A percentile compares a stretch with the other conserved stretches of the same genome.
Evolutionary conservation across 1,139 yeast genomes (phyloP).

Genomic region (Kluyveromyces sp.): DNA sequence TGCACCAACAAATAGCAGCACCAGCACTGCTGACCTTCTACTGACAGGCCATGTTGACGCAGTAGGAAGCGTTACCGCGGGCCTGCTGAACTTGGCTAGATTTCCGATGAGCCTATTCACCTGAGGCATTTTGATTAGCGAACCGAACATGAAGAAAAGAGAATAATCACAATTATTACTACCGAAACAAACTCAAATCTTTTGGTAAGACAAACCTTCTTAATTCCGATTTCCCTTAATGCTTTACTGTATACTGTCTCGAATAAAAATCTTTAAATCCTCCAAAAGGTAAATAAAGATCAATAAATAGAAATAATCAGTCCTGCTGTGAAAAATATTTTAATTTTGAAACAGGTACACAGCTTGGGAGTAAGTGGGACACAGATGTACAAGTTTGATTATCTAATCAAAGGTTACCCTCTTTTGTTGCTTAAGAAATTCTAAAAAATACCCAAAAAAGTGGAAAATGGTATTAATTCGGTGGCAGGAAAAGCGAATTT

Average conservation of each 20-base stretch:
- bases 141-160: neutral
- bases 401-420: no score
- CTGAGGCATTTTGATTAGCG: constrained; percentile 10
- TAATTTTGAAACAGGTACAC: constrained; percentile 2
- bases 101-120: constrained; percentile 17
- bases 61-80: constrained; percentile 20
- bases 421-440: neutral
- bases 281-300: neutral
- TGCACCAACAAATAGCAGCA: constrained; percentile 61
- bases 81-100: constrained; percentile 16
- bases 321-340: constrained; percentile 1
- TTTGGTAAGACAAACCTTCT: no score
- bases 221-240: neutral
- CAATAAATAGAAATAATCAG: neutral
- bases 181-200: no score
- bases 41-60: constrained; percentile 33
- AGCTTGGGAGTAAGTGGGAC: neutral
- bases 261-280: neutral
- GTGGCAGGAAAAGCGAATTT: neutral
- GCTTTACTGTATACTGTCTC: neutral
- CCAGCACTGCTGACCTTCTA: constrained; percentile 70
- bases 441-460: no score
- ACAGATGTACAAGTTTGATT: no score
- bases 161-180: neutral
- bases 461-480: neutral